Percentiles rank a stretch among this genome's conserved stretches.
Conservation (phyloP, 768 basidiomycete genomes). For the Suillus subluteus region DNA sequence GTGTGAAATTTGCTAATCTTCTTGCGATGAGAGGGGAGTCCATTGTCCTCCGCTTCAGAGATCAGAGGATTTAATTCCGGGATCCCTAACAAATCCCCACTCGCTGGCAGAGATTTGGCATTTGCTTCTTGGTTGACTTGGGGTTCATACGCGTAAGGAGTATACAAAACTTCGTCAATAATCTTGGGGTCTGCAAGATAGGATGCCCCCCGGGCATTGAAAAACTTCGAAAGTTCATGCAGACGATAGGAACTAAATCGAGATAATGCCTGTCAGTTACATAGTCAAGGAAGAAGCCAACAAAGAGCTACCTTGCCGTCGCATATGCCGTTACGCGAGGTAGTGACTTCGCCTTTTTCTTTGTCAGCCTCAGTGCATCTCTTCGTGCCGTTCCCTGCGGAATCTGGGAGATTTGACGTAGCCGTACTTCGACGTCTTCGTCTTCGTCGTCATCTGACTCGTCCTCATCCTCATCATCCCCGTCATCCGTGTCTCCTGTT, state of each 20-base stretch:
- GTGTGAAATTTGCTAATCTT: conserved; percentile 72
- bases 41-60: conserved; percentile 36
- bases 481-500: conserved; percentile 72
- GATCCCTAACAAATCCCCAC: conserved; percentile 78
- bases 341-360: conserved; percentile 90
- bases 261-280: conserved; percentile 4
- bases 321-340: conserved; percentile 97
- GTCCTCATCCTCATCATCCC: conserved; percentile 58
- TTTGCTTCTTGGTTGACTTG: conserved; percentile 36
- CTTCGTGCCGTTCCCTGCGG: conserved; percentile 92
- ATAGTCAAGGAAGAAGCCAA: not conserved
- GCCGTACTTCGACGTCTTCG: conserved; percentile 59
- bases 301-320: conserved; percentile 71
- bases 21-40: conserved; percentile 41
- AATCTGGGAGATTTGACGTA: conserved; percentile 82
- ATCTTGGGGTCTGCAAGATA: conserved; percentile 87
- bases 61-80: conserved; percentile 54
- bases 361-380: conserved; percentile 88
- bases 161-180: conserved; percentile 94
- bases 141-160: conserved; percentile 83
- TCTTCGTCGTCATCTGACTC: conserved; percentile 59
- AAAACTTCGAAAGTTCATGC: conserved; percentile 85
- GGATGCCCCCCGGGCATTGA: conserved; percentile 77
- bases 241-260: conserved; percentile 81
- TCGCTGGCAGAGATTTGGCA: conserved; percentile 32